A percentile compares a stretch with the other conserved stretches of the same genome.
Evolutionary conservation across 2,329 filamentous ascomycete species (phyloP).

Genomic region (Chrysosporium queenslandicum): DNA sequence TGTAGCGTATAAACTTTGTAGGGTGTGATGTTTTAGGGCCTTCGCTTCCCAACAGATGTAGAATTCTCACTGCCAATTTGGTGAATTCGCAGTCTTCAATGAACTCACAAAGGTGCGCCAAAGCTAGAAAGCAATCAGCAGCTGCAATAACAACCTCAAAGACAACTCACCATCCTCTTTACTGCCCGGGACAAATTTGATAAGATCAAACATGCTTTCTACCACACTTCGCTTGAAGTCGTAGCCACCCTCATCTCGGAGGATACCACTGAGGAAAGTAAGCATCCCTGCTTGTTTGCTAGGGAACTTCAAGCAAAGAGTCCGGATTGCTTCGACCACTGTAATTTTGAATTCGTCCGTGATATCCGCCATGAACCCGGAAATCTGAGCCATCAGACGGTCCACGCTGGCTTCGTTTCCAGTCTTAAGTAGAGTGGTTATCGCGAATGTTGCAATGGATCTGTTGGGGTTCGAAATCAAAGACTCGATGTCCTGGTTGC

Average conservation of each 20-base stretch:
- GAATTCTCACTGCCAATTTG: conserved; percentile 87
- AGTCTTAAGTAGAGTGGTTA: conserved; percentile 95
- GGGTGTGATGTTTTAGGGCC: conserved; percentile 91
- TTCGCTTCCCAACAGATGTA: conserved; percentile 88
- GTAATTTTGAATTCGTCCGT: conserved; percentile 99
- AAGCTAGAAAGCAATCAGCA: conserved; percentile 41
- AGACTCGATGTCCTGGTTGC: conserved; percentile 94
- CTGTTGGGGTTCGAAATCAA: conserved; percentile 95
- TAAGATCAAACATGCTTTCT: conserved; percentile 98
- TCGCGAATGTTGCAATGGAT: conserved; percentile 95
- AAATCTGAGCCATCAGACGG: conserved; percentile 96
- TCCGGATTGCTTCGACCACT: conserved; percentile 97
- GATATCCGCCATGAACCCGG: conserved; percentile 96
- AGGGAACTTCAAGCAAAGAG: conserved; percentile 92
- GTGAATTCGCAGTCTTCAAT: conserved; percentile 99
- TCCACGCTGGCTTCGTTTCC: conserved; percentile 97
- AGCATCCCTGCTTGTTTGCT: conserved; percentile 98
- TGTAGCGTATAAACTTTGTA: conserved; percentile 98
- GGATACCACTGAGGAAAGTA: conserved; percentile 89
- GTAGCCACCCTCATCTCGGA: conserved; percentile 93
- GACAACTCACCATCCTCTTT: conserved; percentile 49
- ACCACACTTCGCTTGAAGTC: conserved; percentile 97
- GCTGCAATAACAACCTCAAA: background rate
- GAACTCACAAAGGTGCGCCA: conserved; percentile 94
- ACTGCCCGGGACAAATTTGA: conserved; percentile 93